Evolutionary conservation across 345 rosid species (phyloP), one percentile per base, ranked within the genome.

Genomic region (Salix purpurea): DNA sequence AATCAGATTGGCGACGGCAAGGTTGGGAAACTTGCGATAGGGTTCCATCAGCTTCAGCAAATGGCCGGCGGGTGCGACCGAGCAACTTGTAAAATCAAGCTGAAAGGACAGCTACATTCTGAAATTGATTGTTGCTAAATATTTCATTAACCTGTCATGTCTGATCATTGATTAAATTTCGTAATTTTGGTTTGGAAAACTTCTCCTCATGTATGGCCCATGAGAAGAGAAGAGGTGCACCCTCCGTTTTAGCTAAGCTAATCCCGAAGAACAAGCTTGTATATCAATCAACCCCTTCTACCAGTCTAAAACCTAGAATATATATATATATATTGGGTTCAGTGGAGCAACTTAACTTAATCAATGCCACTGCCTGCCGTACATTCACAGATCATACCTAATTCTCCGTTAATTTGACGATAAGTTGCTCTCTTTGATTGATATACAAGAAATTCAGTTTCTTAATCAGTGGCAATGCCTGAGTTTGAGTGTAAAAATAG

Each of bases 61-160:
- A 65, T 83, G 86, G 77, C 69, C 81, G 86, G 76, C 88, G 83
- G 81, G n/a, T 64, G 80, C 82, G 68, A 75, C 76, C 72, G 80
- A 46, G 81, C 82, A 85, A 85, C 72, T 77, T 85, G 78, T 75
- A 78, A 26, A 46, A 44, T 58, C 26, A 10, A 28, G 1, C 11
- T 56, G 24, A 72, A 52, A 72, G 18, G 37, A 40, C 46, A 42
- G 10, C 46, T 58, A 0, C 34, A 13, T 37, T 23, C 40, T 64
- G n/a, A 62, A 30, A n/a, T 23, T 24, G 61, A 19, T 30, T 19
- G 39, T 13, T 70, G 21, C 61, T 23, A 52, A 21, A n/a, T 71
- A 11, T 32, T 36, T n/a, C 37, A 23, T 40, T 61, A 71, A 30
- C 28, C 12, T 36, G 4, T 1, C 28, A 12, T 34, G n/a, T 7